Evolutionary conservation across 2,329 filamentous ascomycete species (phyloP).

Genomic region (Cladophialophora exuberans): DNA sequence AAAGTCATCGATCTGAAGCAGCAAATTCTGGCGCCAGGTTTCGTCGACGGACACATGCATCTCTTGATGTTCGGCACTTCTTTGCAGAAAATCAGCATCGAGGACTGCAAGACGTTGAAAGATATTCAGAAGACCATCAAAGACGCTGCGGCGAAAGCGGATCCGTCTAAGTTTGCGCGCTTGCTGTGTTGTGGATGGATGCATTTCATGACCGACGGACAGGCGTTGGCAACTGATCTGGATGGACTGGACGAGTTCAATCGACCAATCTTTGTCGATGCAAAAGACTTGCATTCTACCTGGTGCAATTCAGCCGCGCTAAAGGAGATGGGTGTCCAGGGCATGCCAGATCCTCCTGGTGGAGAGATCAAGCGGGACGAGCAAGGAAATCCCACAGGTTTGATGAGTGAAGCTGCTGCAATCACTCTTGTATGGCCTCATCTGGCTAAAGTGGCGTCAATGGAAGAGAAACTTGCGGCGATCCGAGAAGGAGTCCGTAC

Average conservation of each 20-base stretch:
- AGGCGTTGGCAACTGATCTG: conserved; percentile 50
- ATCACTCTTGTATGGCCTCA: conserved; percentile 52
- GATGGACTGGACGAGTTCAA: conserved; percentile 49
- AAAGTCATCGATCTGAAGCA: conserved; percentile 41
- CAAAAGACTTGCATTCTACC: conserved; percentile 55
- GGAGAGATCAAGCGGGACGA: conserved; percentile 52
- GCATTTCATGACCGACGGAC: conserved; percentile 50
- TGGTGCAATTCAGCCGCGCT: conserved; percentile 56
- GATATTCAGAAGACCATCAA: conserved; percentile 50
- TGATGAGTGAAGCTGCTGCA: conserved; percentile 52
- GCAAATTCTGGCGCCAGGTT: conserved; percentile 49
- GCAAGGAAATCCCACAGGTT: conserved; percentile 47
- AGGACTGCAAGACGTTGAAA: conserved; percentile 45
- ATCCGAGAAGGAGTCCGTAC: conserved; percentile 46
- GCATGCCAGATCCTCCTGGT: conserved; percentile 48
- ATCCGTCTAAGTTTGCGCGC: conserved; percentile 45
- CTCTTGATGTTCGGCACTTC: conserved; percentile 55
- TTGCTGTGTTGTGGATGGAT: conserved; percentile 55
- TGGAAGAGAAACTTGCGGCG: conserved; percentile 47
- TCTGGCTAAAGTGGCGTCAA: conserved; percentile 46
- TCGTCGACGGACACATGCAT: conserved; percentile 57
- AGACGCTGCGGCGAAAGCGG: conserved; percentile 43
- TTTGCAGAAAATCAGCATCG: conserved; percentile 49
- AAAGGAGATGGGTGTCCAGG: conserved; percentile 47
- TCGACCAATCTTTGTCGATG: conserved; percentile 53